A percentile compares a stretch with the other conserved stretches of the same genome.
These are phyloP conservation scores for Linnemannia hyalina DNA, from an alignment of 192 early-diverging fungal species.

Conservation along the genomic window DNA sequence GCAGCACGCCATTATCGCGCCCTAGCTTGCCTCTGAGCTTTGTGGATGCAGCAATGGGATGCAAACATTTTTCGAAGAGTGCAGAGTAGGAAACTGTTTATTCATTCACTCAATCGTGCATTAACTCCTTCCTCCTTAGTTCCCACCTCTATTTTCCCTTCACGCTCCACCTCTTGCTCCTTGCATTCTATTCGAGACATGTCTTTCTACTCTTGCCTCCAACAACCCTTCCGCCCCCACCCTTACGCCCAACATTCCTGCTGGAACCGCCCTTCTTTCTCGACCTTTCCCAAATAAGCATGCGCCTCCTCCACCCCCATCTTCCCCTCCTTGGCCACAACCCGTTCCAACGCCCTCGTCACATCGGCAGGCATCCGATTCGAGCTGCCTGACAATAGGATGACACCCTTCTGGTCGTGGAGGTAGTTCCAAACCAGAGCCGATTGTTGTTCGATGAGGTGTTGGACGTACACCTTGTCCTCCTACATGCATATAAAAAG, in stretches of 20 bases:
- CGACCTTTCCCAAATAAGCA: conserved; percentile 71
- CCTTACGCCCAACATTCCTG: conserved; percentile 87
- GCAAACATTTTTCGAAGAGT: too few relatives aligned
- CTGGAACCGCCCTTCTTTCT: conserved; percentile 80
- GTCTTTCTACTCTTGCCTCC: too few relatives aligned
- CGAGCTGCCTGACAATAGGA: conserved; percentile 85
- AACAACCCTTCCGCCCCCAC: too few relatives aligned
- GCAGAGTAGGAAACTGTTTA: too few relatives aligned
- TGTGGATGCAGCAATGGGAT: too few relatives aligned
- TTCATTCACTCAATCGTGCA: too few relatives aligned
- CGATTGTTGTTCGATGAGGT: conserved; percentile 72
- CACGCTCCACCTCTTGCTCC: too few relatives aligned
- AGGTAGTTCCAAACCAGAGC: conserved; percentile 76
- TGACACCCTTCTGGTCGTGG: conserved; percentile 61
- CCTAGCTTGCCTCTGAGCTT: too few relatives aligned
- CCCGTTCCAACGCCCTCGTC: conserved; percentile 68
- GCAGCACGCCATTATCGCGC: too few relatives aligned
- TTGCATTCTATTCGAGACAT: too few relatives aligned
- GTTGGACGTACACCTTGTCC: conserved; percentile 86
- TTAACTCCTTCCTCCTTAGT: too few relatives aligned
- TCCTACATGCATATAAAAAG: conserved; percentile 51
- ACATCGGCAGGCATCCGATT: conserved; percentile 83
- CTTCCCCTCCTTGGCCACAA: conserved; percentile 66
- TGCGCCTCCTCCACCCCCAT: conserved; percentile 69
- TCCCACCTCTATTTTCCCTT: too few relatives aligned